Evolutionary conservation across 768 basidiomycete species (phyloP).

Genomic region (Pleurotus cornucopiae): DNA sequence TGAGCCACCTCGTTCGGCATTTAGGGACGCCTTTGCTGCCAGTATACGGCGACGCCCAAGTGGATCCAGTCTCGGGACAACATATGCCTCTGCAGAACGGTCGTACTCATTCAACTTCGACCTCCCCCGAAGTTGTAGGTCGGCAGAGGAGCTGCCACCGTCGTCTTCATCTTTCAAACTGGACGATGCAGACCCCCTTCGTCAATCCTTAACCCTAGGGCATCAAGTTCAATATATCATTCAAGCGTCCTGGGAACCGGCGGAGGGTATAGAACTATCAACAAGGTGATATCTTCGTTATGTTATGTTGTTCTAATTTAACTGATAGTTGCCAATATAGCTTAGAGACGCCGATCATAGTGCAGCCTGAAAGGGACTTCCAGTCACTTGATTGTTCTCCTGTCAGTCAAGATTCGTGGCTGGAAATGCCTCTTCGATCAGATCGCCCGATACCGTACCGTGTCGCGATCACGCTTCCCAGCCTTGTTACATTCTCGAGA

Average conservation of each 20-base stretch:
- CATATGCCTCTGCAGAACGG: constrained; percentile 28
- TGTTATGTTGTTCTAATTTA: constrained; percentile 20
- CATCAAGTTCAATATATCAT: constrained; percentile 50
- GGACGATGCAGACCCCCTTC: neutral
- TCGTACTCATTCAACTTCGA: constrained; percentile 51
- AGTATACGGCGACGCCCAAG: constrained; percentile 40
- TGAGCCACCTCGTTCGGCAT: constrained; percentile 28
- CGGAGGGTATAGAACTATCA: constrained; percentile 34
- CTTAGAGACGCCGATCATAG: constrained; percentile 60
- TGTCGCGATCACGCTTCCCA: constrained; percentile 69
- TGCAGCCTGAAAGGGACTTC: constrained; percentile 57
- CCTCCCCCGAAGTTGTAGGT: constrained; percentile 43
- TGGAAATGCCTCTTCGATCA: constrained; percentile 61
- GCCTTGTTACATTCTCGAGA: constrained; percentile 57
- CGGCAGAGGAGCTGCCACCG: constrained; percentile 59
- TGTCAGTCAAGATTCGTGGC: constrained; percentile 49
- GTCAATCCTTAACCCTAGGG: neutral
- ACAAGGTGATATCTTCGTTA: constrained; percentile 32
- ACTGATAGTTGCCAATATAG: constrained; percentile 27
- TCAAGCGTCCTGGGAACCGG: constrained; percentile 54
- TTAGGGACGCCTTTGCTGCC: constrained; percentile 35
- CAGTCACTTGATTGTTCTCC: constrained; percentile 48
- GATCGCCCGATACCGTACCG: constrained; percentile 62
- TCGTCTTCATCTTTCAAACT: constrained; percentile 37
- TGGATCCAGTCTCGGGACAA: constrained; percentile 31